Percentiles rank a stretch among this genome's conserved stretches.
These are phyloP conservation scores for Ganoderma leucocontextum DNA, from an alignment of 1,284 basidiomycete genomes.

Conservation along the genomic window DNA sequence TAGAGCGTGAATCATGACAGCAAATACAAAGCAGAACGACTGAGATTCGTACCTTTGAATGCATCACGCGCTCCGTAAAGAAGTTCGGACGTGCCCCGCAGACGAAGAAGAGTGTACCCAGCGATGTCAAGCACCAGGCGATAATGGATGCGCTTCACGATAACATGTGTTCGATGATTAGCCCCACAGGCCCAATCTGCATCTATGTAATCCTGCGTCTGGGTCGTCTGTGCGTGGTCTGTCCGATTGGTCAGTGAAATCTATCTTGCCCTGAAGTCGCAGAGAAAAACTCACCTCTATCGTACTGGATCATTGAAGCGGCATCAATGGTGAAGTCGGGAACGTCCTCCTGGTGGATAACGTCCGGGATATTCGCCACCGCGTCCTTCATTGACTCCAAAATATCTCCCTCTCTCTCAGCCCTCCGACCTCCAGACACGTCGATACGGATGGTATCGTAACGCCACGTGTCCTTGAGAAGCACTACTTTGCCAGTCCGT, in stretches of 20 bases:
- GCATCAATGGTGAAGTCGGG: background rate
- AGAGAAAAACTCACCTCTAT: background rate
- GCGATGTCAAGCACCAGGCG: conserved; percentile 15
- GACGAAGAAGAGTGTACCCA: conserved; percentile 17
- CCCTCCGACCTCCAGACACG: background rate
- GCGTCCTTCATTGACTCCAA: background rate
- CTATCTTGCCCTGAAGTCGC: background rate
- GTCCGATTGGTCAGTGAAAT: background rate
- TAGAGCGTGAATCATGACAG: background rate
- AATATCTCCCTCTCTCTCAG: conserved; percentile 20
- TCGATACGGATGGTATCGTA: background rate
- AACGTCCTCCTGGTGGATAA: conserved; percentile 24
- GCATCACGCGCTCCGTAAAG: conserved; percentile 14
- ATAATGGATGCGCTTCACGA: conserved; percentile 18
- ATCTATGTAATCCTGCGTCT: conserved; percentile 3
- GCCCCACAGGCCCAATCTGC: conserved; percentile 3
- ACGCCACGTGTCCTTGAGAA: conserved; percentile 28
- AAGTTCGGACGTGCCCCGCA: conserved; percentile 20
- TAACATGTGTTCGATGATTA: no score
- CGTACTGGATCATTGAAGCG: background rate
- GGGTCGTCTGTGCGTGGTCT: conserved; percentile 2
- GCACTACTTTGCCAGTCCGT: background rate
- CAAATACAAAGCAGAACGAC: background rate
- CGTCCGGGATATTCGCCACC: conserved; percentile 18
- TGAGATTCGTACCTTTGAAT: conserved; percentile 11